These are phyloP conservation scores for Cordyceps militaris DNA, from an alignment of 2,329 filamentous ascomycete species.

Conservation along the genomic window DNA sequence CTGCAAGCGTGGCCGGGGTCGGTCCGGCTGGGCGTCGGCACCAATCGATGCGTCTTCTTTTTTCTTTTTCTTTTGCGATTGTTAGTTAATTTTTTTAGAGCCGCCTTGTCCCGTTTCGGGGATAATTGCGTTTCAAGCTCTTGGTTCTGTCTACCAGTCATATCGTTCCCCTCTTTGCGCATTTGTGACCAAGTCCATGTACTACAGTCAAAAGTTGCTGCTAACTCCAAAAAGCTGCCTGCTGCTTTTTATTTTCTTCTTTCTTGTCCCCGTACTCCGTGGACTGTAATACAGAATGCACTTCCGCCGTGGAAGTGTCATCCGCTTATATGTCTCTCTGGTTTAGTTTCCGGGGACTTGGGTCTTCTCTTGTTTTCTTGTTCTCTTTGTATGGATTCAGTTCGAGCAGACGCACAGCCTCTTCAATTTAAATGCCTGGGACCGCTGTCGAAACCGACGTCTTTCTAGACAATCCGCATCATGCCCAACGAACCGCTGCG, in stretches of 20 bases:
- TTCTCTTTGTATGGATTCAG: no score
- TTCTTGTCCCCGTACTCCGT: neutral
- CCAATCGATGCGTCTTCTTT: neutral
- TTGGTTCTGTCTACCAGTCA: neutral
- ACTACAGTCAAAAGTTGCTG: no score
- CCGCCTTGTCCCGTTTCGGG: neutral
- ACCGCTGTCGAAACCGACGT: neutral
- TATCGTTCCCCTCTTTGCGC: neutral
- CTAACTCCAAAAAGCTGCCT: no score
- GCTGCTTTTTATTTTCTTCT: neutral
- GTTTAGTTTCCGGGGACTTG: neutral
- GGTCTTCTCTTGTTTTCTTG: no score
- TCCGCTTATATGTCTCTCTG: neutral
- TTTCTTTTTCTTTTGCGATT: neutral
- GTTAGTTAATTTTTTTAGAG: neutral
- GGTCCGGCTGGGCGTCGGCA: neutral
- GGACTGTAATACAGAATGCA: neutral
- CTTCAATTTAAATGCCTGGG: no score
- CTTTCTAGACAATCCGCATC: neutral
- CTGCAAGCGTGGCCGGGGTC: no score
- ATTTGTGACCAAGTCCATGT: neutral
- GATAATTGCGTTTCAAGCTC: neutral
- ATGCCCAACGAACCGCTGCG: conserved; percentile 2
- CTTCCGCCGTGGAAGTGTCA: neutral
- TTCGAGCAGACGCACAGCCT: no score